Percentiles rank a stretch among this genome's conserved stretches.
Conservation (phyloP, 306 rosid species). For the Lathyrus oleraceus region DNA sequence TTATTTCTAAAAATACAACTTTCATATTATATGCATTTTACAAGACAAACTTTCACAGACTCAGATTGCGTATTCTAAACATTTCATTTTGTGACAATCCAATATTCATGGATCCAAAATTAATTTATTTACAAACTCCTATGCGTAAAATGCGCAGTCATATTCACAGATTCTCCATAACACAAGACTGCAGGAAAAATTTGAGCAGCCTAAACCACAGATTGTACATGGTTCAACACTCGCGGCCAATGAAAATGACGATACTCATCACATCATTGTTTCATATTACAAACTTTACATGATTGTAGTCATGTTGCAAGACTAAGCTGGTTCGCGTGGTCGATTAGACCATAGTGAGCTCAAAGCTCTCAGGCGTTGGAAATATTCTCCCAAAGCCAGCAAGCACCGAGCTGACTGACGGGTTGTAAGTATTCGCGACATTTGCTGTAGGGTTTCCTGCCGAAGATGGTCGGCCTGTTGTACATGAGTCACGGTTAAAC, state of each 20-base stretch:
- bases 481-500: conserved; percentile 26
- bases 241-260: conserved; percentile 33
- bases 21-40: conserved; percentile 32
- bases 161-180: conserved; percentile 61
- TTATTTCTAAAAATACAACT: conserved; percentile 33
- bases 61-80: conserved; percentile 29
- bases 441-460: conserved; percentile 73
- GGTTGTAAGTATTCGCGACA: conserved; percentile 68
- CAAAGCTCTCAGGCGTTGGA: conserved; percentile 82
- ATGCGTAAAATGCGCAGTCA: conserved; percentile 50
- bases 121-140: conserved; percentile 47
- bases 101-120: conserved; percentile 34
- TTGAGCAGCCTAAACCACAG: conserved; percentile 48
- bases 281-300: conserved; percentile 39
- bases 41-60: conserved; percentile 40
- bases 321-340: conserved; percentile 77
- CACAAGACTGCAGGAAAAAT: conserved; percentile 57
- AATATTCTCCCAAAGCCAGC: conserved; percentile 85
- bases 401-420: conserved; percentile 87
- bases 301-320: conserved; percentile 16
- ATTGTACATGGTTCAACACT: conserved; percentile 34
- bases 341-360: conserved; percentile 80
- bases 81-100: conserved; percentile 34
- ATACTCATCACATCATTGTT: conserved; percentile 34
- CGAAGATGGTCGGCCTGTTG: conserved; percentile 93